A percentile compares a stretch with the other conserved stretches of the same genome.
Evolutionary conservation across 257 asterid genomes (phyloP).

Genomic region (Marsdenia floribunda): DNA sequence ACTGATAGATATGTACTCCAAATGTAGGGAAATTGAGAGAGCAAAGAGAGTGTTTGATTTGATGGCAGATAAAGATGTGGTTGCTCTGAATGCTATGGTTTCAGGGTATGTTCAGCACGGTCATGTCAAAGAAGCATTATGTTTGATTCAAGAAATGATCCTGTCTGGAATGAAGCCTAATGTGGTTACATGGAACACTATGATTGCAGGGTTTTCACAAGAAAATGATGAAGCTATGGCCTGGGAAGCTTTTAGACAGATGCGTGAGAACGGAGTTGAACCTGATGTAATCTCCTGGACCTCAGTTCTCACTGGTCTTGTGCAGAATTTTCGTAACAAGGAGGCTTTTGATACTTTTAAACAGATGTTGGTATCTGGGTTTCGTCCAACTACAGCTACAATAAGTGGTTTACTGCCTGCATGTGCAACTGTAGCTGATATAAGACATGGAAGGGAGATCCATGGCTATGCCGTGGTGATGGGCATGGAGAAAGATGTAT

Average conservation of each 20-base stretch:
- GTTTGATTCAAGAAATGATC: conserved; percentile 45
- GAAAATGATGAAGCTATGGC: conserved; percentile 41
- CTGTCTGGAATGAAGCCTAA: conserved; percentile 37
- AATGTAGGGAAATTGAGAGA: conserved; percentile 39
- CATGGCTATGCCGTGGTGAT: conserved; percentile 49
- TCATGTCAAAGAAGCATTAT: conserved; percentile 27
- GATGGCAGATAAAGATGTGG: conserved; percentile 49
- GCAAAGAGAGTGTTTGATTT: conserved; percentile 48
- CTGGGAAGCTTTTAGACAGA: conserved; percentile 26
- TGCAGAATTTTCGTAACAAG: conserved; percentile 41
- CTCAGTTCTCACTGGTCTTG: conserved; percentile 60
- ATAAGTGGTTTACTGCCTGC: conserved; percentile 62
- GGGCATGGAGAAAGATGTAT: conserved; percentile 48
- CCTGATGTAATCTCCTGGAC: conserved; percentile 77
- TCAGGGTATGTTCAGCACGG: conserved; percentile 51
- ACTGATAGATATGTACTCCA: conserved; percentile 59
- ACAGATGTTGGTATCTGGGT: conserved; percentile 40
- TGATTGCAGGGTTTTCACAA: conserved; percentile 67
- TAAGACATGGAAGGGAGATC: conserved; percentile 55
- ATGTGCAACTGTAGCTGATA: conserved; percentile 44
- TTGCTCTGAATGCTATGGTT: conserved; percentile 55
- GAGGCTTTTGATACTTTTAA: conserved; percentile 42
- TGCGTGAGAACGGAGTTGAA: conserved; percentile 38
- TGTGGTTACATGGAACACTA: conserved; percentile 58
- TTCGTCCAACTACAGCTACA: conserved; percentile 52